Conservation (phyloP, 2,329 filamentous ascomycete genomes). For the Calycina herbarum region DNA sequence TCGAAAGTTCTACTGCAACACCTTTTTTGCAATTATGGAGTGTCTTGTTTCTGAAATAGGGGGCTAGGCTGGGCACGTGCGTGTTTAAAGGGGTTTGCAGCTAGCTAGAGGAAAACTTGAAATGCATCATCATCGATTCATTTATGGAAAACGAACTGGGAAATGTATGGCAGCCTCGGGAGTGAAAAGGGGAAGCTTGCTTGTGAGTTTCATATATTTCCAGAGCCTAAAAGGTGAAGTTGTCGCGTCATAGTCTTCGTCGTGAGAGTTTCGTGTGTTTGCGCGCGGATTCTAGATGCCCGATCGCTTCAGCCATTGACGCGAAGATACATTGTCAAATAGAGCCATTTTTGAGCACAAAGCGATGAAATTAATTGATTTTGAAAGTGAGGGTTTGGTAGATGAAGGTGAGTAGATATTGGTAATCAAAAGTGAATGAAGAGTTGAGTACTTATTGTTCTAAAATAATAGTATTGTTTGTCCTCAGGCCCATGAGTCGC, state of each 20-base stretch:
- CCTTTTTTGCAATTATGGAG: not conserved
- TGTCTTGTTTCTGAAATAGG: not conserved
- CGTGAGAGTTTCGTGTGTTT: constrained; percentile 5
- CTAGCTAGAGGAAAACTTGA: not conserved
- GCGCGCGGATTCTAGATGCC: not conserved
- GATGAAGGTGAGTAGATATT: not conserved
- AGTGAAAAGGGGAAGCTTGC: not conserved
- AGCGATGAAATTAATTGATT: not conserved
- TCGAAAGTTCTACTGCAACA: not conserved
- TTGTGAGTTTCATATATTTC: not conserved
- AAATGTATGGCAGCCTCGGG: not conserved
- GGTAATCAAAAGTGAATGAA: not conserved
- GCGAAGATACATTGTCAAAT: not conserved
- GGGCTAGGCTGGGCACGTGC: not conserved
- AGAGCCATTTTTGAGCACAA: not conserved
- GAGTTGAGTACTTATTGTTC: not conserved
- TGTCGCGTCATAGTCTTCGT: not conserved
- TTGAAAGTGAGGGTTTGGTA: not conserved
- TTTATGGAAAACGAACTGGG: not conserved
- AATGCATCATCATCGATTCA: not conserved
- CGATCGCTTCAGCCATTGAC: constrained; percentile 3
- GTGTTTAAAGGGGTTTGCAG: not conserved
- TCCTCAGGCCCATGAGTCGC: constrained; percentile 4
- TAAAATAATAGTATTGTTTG: not conserved
- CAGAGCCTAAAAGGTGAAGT: not conserved